These are phyloP conservation scores for Rosa persica DNA, from an alignment of 306 rosid genomes.

Conservation along the genomic window DNA sequence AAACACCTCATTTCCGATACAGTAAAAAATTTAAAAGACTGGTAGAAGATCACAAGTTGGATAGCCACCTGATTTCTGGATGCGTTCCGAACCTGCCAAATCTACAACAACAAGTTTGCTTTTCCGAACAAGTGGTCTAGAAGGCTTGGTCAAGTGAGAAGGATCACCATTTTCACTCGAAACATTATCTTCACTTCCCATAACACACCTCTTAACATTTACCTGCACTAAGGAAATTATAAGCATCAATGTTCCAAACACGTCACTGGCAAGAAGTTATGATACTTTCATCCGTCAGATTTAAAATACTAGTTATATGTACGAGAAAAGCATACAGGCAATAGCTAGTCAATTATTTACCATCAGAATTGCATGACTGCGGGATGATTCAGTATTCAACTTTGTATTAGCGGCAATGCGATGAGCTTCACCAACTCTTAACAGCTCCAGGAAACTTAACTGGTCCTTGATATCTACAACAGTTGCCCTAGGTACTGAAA, in stretches of 20 bases:
- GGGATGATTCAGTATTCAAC: slow-evolving; percentile 92
- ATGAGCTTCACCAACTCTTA: slow-evolving; percentile 86
- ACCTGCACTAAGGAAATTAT: slow-evolving; percentile 57
- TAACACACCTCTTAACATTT: slow-evolving; percentile 74
- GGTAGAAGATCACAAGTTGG: slow-evolving; percentile 19
- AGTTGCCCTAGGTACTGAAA: slow-evolving; percentile 82
- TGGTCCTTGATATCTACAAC: slow-evolving; percentile 83
- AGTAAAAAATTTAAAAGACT: background rate
- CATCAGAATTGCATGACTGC: slow-evolving; percentile 96
- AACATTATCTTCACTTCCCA: slow-evolving; percentile 56
- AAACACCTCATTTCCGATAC: background rate
- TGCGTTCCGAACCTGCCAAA: slow-evolving; percentile 98
- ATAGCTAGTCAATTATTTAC: slow-evolving; percentile 46
- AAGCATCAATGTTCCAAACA: slow-evolving; percentile 33
- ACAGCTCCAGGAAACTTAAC: slow-evolving; percentile 66
- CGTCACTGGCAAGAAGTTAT: slow-evolving; percentile 9
- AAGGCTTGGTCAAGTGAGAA: slow-evolving; percentile 70
- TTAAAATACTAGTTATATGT: background rate
- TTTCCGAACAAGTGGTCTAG: slow-evolving; percentile 76
- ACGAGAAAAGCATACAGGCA: slow-evolving; percentile 10
- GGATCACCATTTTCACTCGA: slow-evolving; percentile 66
- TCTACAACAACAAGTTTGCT: slow-evolving; percentile 96
- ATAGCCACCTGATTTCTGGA: slow-evolving; percentile 84
- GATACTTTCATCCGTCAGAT: slow-evolving; percentile 13
- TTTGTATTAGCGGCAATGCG: slow-evolving; percentile 92